Percentiles rank a stretch among this genome's conserved stretches.
These are phyloP conservation scores for Annona cherimola DNA, from an alignment of 164 flowering plant species.

Conservation along the genomic window DNA sequence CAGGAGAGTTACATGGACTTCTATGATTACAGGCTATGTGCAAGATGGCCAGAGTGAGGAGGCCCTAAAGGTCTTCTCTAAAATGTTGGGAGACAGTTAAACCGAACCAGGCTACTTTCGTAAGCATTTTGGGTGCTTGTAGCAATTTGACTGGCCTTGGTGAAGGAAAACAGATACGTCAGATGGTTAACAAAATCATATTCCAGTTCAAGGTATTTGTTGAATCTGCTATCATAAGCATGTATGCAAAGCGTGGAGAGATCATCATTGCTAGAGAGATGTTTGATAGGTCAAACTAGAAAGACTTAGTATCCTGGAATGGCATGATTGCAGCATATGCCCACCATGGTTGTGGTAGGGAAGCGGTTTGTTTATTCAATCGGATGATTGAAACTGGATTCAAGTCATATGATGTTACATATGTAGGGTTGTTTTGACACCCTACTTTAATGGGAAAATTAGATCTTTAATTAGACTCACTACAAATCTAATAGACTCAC, in stretches of 20 bases:
- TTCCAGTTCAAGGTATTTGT: conserved; percentile 9
- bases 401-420: conserved; percentile 17
- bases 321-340: conserved; percentile 17
- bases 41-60: conserved; percentile 12
- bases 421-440: too few species aligned
- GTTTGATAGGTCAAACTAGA: conserved; percentile 14
- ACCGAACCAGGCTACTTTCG: conserved; percentile 17
- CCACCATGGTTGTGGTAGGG: conserved; percentile 12
- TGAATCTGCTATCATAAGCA: conserved; percentile 16
- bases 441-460: too few species aligned
- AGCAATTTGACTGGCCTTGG: conserved; percentile 15
- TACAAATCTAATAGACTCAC: too few species aligned
- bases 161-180: conserved; percentile 20
- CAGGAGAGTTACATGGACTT: conserved; percentile 11
- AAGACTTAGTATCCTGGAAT: conserved; percentile 16
- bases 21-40: conserved; percentile 9
- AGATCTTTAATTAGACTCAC: too few species aligned
- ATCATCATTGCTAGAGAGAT: conserved; percentile 11
- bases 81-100: conserved; percentile 9
- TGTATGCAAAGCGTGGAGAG: conserved; percentile 19
- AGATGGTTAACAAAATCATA: conserved; percentile 12
- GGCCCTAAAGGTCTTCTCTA: conserved; percentile 9
- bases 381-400: conserved; percentile 7
- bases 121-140: conserved; percentile 16
- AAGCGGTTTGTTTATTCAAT: conserved; percentile 10